Conservation (phyloP, 1,284 basidiomycete species). For the Clitocybe nebularis region DNA sequence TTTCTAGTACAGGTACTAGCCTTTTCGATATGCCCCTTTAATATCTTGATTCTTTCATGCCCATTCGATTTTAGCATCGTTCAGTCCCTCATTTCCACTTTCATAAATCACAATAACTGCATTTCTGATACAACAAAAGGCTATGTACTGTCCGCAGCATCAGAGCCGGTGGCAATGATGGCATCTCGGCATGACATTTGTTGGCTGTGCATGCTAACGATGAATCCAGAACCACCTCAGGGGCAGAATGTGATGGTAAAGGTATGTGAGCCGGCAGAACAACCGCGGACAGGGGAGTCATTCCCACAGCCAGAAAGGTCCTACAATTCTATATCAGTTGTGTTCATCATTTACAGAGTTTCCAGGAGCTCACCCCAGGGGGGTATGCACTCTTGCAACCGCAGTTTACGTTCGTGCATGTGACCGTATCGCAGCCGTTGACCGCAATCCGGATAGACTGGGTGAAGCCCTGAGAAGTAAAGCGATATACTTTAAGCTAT, state of each 20-base stretch:
- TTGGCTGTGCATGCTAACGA: no score
- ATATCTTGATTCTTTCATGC: slow-evolving; percentile 11
- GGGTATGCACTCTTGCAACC: slow-evolving; percentile 33
- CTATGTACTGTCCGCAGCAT: no score
- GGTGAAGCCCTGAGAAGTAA: slow-evolving; percentile 30
- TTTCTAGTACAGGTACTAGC: slow-evolving; percentile 7
- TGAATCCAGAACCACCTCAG: slow-evolving; percentile 13
- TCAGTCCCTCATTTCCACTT: not conserved
- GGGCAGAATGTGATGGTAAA: slow-evolving; percentile 32
- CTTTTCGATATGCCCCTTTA: slow-evolving; percentile 10
- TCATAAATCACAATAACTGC: not conserved
- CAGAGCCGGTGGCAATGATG: no score
- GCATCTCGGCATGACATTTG: no score
- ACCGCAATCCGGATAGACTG: slow-evolving; percentile 33
- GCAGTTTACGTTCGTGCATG: slow-evolving; percentile 34
- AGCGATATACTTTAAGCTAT: not conserved
- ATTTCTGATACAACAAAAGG: no score
- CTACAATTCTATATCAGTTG: slow-evolving; percentile 19
- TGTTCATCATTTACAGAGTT: no score
- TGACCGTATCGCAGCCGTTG: slow-evolving; percentile 33
- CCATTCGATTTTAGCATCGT: slow-evolving; percentile 5
- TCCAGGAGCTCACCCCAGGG: slow-evolving; percentile 25
- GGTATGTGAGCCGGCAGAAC: slow-evolving; percentile 26
- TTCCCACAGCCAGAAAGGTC: slow-evolving; percentile 33
- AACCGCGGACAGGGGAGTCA: slow-evolving; percentile 33